Base-by-base conservation (phyloP, 176 grass and related monocot species). In the Raddia distichophylla region DNA sequence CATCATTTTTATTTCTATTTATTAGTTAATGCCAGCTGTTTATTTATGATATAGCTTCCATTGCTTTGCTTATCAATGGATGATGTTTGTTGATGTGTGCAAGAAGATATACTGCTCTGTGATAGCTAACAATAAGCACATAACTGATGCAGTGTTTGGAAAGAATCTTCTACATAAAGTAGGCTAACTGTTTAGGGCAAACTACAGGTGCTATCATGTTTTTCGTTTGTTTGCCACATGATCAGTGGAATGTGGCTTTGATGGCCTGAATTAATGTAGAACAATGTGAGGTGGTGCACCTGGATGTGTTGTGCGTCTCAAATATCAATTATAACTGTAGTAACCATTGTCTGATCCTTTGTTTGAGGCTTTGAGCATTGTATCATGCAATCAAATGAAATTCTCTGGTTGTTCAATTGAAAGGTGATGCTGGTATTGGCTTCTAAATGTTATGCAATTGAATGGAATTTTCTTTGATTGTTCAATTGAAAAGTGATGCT, bases 201-300 rank as follows among this genome's bases (percentile, higher is more conserved):
- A 66, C 17, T 44, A 3, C 73, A 75, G 52, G 53, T 74, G 32
- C 40, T 71, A 64, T 40, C 43, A 78, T 50, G 8, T 73, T 81
- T 59, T 2, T 16, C 67, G 67, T 3, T 43, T 52, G 8, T 33
- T 67, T 32, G 69, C 22, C 22, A 83, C 52, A 83, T 51, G 34
- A 56, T 78, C 64, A 70, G 14, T 66, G 78, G 59, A 87, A 66
- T 15, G 13, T 7, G 33, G 32, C 49, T 70, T 80, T 12, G 47
- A 70, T 71, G 22, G 34, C 12, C 13, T 12, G 0, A 32, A 57
- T 86, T 68, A 52, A 73, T 64, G 32, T 79, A 51, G 43, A 44
- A 67, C 48, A 1, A 51, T 73, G 58, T 19, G 40, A 60, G 57
- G 12, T 64, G 9, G 49, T 57, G 8, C 40, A 37, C 20, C 20